These are phyloP conservation scores for Globisporangium viniferum DNA, from an alignment of 352 stramenopile species.

Conservation along the genomic window DNA sequence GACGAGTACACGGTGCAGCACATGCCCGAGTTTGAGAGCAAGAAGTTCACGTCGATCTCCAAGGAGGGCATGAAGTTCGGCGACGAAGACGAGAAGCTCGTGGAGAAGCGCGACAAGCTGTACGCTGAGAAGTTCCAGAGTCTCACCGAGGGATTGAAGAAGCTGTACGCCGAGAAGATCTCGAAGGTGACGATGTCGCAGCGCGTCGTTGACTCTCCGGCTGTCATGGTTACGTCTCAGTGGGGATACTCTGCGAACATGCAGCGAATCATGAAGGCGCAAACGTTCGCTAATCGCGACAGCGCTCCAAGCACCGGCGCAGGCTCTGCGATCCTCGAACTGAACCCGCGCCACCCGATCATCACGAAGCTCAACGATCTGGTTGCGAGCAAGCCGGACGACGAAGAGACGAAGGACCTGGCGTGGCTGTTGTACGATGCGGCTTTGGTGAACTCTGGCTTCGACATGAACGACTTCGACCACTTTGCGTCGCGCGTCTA, in stretches of 20 bases:
- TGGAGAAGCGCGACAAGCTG: conserved; percentile 93
- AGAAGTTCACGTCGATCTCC: conserved; percentile 96
- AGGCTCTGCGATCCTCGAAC: conserved; percentile 94
- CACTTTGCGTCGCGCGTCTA: conserved; percentile 93
- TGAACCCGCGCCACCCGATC: conserved; percentile 99
- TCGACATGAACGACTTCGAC: conserved; percentile 92
- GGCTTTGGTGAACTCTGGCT: conserved; percentile 96
- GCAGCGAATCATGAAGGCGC: conserved; percentile 98
- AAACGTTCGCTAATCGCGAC: conserved; percentile 92
- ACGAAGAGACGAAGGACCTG: conserved; percentile 90
- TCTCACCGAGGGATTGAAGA: conserved; percentile 96
- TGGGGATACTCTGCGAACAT: conserved; percentile 99
- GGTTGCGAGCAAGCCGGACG: conserved; percentile 57
- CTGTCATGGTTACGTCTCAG: conserved; percentile 95
- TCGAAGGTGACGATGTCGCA: conserved; percentile 95
- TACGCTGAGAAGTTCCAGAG: conserved; percentile 97
- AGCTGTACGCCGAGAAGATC: conserved; percentile 94
- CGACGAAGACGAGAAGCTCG: conserved; percentile 96
- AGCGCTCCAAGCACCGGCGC: conserved; percentile 21
- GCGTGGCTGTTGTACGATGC: conserved; percentile 98
- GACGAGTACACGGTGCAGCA: conserved; percentile 98
- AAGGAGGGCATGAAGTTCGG: conserved; percentile 99
- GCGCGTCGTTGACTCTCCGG: conserved; percentile 90
- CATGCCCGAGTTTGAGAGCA: conserved; percentile 92
- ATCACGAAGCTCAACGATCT: conserved; percentile 93